Evolutionary conservation across 2,329 filamentous ascomycete genomes (phyloP), one percentile per base, ranked within the genome.

Genomic region (Botrytis fragariae): DNA sequence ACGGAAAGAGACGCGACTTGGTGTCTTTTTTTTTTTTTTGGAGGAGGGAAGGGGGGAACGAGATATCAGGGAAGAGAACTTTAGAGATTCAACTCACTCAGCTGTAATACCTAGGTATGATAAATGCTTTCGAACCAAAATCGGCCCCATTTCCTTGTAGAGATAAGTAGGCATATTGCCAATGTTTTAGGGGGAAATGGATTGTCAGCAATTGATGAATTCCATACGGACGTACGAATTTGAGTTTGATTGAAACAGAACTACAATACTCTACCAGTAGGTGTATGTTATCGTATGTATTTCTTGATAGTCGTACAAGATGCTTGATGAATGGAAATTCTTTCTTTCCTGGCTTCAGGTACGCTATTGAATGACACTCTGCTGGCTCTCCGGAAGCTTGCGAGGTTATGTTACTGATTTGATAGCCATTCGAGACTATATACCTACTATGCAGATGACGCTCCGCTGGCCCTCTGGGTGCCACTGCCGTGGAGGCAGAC

Each of bases 131-230:
- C 6, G 14, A 18, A 8, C 14, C 51, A 29, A 8, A 18, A 54
- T 18, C 45, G 64, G 39, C n/a, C 44, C 45, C 25, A 54, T 67
- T 51, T n/a, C 32, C 44, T 10, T 37, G 32, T 18, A 51, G 25
- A 37, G 20, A 9, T 22, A 67, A 29, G 51, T 54, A 54, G n/a
- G 51, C 7, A 54, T n/a, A 1, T 65, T 67, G 44, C 44, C 63
- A 67, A 67, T 45, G 32, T 9, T 35, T 67, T 62, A 70, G 71
- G 59, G 62, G 60, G 64, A 37, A 37, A n/a, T 9, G 18, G 25
- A 25, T 14, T 39, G 35, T 39, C 25, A 57, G 65, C 61, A 37
- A 54, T 69, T 48, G 44, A 48, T 60, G 37, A 64, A 61, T 69
- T 72, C 18, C 29, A 67, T 51, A 37, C 14, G 29, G 1, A 48